A percentile compares a stretch with the other conserved stretches of the same genome.
Evolutionary conservation across 768 basidiomycete species (phyloP).

Genomic region (Termitomyces heimii): DNA sequence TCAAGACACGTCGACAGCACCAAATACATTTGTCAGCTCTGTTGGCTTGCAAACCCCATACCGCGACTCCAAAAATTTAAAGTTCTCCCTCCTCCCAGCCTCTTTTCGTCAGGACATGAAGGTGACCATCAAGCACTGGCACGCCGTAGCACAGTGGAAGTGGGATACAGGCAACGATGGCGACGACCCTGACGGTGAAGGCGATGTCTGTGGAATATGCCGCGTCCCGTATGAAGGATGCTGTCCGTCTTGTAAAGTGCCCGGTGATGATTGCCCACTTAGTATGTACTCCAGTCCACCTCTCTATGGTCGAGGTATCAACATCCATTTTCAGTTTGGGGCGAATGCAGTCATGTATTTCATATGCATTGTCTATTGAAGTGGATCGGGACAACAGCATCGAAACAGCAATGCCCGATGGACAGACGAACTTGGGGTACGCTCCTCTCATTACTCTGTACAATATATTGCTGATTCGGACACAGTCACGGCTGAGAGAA

Average conservation of each 20-base stretch:
- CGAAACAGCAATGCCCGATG: constrained; percentile 98
- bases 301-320: background rate
- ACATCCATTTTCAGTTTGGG: constrained; percentile 69
- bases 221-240: constrained; percentile 90
- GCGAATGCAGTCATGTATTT: constrained; percentile 95
- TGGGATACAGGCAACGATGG: constrained; percentile 58
- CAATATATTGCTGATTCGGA: background rate
- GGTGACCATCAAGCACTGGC: constrained; percentile 78
- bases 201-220: constrained; percentile 80
- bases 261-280: constrained; percentile 92
- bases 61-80: background rate
- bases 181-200: constrained; percentile 43
- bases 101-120: constrained; percentile 46
- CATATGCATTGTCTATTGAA: constrained; percentile 98
- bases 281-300: constrained; percentile 42
- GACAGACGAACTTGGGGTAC: constrained; percentile 89
- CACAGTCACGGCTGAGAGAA: constrained; percentile 51
- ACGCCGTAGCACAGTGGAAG: constrained; percentile 85
- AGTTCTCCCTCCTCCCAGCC: background rate
- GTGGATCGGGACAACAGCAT: constrained; percentile 87
- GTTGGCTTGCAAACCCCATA: background rate
- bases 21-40: constrained; percentile 13
- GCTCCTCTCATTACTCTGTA: constrained; percentile 19
- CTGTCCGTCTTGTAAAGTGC: constrained; percentile 94
- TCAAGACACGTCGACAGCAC: constrained; percentile 12